Conservation (phyloP, 352 stramenopile genomes). For the Globisporangium uncinulatum region DNA sequence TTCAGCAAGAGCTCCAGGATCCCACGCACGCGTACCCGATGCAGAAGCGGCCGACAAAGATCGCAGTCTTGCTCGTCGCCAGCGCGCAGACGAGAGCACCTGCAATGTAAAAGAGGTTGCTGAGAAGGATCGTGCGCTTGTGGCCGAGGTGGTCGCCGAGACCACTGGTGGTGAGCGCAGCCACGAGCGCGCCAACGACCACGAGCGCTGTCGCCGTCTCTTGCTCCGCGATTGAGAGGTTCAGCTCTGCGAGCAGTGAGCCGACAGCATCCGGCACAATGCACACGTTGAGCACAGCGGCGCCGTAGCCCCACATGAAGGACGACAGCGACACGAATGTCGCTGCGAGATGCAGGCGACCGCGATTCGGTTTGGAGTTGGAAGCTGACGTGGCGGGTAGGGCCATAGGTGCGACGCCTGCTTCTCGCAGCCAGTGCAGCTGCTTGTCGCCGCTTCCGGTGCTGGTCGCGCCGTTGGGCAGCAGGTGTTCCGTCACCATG, state of each 20-base stretch:
- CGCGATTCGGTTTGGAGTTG: background rate
- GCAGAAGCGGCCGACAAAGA: conserved; percentile 57
- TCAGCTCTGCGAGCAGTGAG: conserved; percentile 69
- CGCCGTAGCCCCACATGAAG: conserved; percentile 75
- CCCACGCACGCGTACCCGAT: conserved; percentile 24
- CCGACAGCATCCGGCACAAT: conserved; percentile 66
- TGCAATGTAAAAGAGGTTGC: conserved; percentile 69
- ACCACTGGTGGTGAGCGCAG: conserved; percentile 44
- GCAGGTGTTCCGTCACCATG: conserved; percentile 29
- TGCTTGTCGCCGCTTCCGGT: conserved; percentile 6
- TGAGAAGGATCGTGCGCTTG: conserved; percentile 61
- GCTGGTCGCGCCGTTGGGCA: conserved; percentile 17
- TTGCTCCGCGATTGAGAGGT: conserved; percentile 63
- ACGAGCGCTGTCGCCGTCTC: conserved; percentile 73
- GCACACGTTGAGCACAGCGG: conserved; percentile 71
- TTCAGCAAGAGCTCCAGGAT: no score
- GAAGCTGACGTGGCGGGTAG: background rate
- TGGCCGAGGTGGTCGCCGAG: conserved; percentile 52
- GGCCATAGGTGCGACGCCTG: conserved; percentile 8
- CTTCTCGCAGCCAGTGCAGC: conserved; percentile 10
- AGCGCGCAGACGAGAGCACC: conserved; percentile 51
- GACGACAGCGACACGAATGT: conserved; percentile 67
- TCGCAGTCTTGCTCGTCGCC: conserved; percentile 45
- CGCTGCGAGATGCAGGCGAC: conserved; percentile 39
- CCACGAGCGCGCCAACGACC: conserved; percentile 62